These are phyloP conservation scores for Sideroxylon spinosum DNA, from an alignment of 179 eudicot species.

Conservation along the genomic window DNA sequence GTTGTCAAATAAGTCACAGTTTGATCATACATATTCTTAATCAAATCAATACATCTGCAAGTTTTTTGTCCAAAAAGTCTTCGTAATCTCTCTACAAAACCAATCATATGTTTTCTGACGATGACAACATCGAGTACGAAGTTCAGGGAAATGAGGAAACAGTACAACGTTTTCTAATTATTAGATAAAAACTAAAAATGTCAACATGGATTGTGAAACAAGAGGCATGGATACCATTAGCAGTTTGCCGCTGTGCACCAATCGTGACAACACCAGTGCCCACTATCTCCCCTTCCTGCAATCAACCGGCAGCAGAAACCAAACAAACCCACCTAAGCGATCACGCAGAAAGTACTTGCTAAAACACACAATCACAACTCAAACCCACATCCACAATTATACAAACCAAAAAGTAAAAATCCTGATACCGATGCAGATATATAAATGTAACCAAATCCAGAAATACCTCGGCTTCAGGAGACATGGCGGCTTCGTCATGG, in stretches of 20 bases:
- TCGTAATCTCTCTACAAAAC: no score
- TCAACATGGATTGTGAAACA: not conserved
- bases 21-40: no score
- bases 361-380: not conserved
- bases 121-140: no score
- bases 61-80: no score
- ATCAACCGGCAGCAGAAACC: conserved; percentile 15
- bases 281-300: conserved; percentile 64
- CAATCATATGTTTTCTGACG: no score
- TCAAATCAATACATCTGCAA: no score
- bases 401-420: not conserved
- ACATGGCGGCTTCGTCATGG: conserved; percentile 66
- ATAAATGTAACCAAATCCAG: not conserved
- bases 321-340: not conserved
- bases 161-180: not conserved
- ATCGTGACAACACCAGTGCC: conserved; percentile 46
- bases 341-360: not conserved
- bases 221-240: conserved; percentile 39
- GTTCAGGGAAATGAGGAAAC: not conserved
- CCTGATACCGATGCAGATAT: not conserved
- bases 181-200: no score
- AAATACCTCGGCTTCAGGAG: conserved; percentile 82
- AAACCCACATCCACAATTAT: not conserved
- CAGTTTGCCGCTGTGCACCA: conserved; percentile 44
- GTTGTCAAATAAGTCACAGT: no score